phyloP scores from a whole-genome alignment of 176 grass and related monocot species.

The Triticum timopheevii region DNA sequence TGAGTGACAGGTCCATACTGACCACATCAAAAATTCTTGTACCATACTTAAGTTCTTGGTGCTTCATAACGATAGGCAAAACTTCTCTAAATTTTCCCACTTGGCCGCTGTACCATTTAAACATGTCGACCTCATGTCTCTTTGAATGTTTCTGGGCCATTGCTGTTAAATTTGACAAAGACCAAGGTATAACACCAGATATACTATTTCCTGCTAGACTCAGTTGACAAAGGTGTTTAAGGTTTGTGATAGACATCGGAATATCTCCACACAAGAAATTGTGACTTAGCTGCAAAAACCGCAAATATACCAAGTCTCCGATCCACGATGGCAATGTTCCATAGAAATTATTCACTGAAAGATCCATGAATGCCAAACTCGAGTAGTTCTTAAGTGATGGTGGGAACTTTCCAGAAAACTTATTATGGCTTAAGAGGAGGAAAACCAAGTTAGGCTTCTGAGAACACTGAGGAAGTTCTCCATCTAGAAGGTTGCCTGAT shows the following conservation, averaged over 20 bases:
- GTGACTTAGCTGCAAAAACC: background rate
- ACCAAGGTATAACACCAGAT: background rate
- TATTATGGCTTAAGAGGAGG: background rate
- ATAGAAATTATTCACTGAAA: slow-evolving; percentile 18
- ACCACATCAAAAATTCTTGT: background rate
- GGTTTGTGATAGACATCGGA: background rate
- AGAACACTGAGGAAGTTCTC: background rate
- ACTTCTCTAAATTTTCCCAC: background rate
- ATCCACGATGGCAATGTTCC: slow-evolving; percentile 31
- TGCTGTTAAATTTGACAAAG: slow-evolving; percentile 9
- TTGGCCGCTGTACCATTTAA: rapidly evolving
- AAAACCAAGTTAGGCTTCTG: rapidly evolving
- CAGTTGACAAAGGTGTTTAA: background rate
- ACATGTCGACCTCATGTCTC: background rate
- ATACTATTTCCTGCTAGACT: slow-evolving; percentile 36
- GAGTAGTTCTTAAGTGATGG: background rate
- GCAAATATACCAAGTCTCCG: background rate
- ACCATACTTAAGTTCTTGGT: background rate
- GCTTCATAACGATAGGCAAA: background rate
- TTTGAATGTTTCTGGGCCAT: background rate
- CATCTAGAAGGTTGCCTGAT: background rate
- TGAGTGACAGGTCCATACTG: background rate
- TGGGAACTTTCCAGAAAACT: slow-evolving; percentile 22
- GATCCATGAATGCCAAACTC: background rate
- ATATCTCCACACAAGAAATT: slow-evolving; percentile 44